Evolutionary conservation across 495 filamentous ascomycete species (phyloP), one percentile per base, ranked within the genome.

Genomic region (Hamigera avellanea): DNA sequence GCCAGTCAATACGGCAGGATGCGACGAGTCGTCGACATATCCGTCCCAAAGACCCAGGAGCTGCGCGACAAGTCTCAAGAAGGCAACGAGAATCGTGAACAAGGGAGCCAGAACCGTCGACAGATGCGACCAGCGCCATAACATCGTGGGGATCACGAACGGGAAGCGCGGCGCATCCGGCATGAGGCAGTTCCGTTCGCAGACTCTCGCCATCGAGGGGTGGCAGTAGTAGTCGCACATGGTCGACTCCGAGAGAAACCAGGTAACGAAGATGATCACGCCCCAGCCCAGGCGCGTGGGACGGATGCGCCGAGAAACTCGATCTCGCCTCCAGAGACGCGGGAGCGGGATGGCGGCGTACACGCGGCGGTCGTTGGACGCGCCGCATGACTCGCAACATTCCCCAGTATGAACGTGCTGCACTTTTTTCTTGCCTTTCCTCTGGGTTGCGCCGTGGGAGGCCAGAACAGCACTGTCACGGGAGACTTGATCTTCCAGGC

Each of bases 161-260:
- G 68, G 68, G 32, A 64, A 69, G 0, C 47, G 26, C 0, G 69
- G 69, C 13, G 66, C 65, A 37, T 69, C 48, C 7, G 65, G 58
- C 15, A 48, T 55, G 0, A 72, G 50, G 29, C 69, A 70, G 32
- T 69, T 67, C 6, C 65, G 59, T 13, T 57, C 46, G 31, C 64
- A 70, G 10, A 46, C 53, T 14, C 61, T 50, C 5, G 76, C 57
- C 44, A 71, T 39, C 26, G 57, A 42, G 0, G 76, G 69, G 35
- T 76, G 74, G 55, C 73, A 78, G 53, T 73, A 85, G n/a, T 59
- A 49, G 29, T 61, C 64, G 48, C 73, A 78, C 66, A 80, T 75
- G 8, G 61, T 55, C 0, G 67, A 68, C 46, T 87, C 82, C 10
- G 66, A 57, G 21, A 72, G 42, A 35, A 70, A 77, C 73, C 78